These are phyloP conservation scores for Fusarium sp. DNA, from an alignment of 2,329 filamentous ascomycete genomes.

Conservation along the genomic window DNA sequence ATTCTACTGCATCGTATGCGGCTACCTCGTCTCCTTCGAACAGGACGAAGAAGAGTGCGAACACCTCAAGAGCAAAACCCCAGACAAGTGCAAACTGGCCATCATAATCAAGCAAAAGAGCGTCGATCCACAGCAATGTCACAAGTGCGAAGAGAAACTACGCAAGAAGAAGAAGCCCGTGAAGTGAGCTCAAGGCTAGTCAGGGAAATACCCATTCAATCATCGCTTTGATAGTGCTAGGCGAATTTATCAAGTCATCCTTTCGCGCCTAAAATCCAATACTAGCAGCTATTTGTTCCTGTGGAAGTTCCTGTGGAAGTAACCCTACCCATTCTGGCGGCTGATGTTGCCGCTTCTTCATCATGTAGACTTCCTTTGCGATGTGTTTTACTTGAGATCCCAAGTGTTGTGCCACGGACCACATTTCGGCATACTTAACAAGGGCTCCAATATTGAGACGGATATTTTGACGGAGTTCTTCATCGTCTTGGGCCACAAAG, in stretches of 20 bases:
- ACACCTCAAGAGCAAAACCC: not conserved
- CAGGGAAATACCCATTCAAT: not conserved
- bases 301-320: slow-evolving; percentile 64
- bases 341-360: slow-evolving; percentile 67
- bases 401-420: slow-evolving; percentile 77
- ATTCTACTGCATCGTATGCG: not conserved
- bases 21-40: not conserved
- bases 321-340: slow-evolving; percentile 65
- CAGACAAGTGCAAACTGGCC: not conserved
- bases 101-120: not conserved
- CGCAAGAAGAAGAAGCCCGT: not conserved
- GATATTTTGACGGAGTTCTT: slow-evolving; percentile 78
- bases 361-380: slow-evolving; percentile 76
- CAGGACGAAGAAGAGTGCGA: not conserved
- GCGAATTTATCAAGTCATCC: not conserved
- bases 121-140: not conserved
- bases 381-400: slow-evolving; percentile 80
- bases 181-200: not conserved
- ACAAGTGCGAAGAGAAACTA: not conserved
- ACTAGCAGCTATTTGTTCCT: slow-evolving; percentile 48
- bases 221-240: not conserved
- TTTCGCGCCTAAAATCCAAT: not conserved
- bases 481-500: slow-evolving; percentile 70
- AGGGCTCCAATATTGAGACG: slow-evolving; percentile 82
- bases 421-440: slow-evolving; percentile 74